These are phyloP conservation scores for Cercospora zeae-maydis DNA, from an alignment of 2,329 filamentous ascomycete species.

Conservation along the genomic window DNA sequence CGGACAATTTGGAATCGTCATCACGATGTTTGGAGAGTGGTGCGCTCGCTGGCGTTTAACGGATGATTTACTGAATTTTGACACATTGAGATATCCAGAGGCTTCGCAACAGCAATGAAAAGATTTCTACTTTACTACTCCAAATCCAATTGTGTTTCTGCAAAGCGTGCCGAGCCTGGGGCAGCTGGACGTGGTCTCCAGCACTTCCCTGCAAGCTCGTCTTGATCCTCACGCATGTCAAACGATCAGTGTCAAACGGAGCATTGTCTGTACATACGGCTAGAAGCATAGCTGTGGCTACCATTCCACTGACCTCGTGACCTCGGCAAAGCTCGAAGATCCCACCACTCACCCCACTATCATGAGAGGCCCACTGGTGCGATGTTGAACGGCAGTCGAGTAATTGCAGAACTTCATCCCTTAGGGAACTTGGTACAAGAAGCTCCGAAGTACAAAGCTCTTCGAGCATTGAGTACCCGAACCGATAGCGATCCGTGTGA, in stretches of 20 bases:
- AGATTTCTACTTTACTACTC: background rate
- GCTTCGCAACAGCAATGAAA: slow-evolving; percentile 1
- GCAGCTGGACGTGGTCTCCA: background rate
- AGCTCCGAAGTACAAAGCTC: background rate
- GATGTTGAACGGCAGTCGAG: background rate
- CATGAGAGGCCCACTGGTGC: background rate
- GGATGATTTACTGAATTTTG: background rate
- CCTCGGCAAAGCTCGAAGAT: background rate
- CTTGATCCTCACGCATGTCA: background rate
- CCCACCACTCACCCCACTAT: background rate
- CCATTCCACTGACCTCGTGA: background rate
- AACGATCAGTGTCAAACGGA: background rate
- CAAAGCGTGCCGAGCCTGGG: background rate
- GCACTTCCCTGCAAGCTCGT: background rate
- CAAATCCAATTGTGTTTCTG: background rate
- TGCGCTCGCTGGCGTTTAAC: slow-evolving; percentile 1
- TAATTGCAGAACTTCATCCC: background rate
- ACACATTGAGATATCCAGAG: slow-evolving; percentile 10
- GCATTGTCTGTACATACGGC: background rate
- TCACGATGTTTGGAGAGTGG: background rate
- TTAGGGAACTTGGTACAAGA: background rate
- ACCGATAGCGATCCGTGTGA: too few species aligned
- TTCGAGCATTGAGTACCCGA: too few species aligned
- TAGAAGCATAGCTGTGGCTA: background rate
- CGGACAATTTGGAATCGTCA: background rate